Percentiles rank a stretch among this genome's conserved stretches.
Evolutionary conservation across 2,329 filamentous ascomycete genomes (phyloP).

Genomic region (Cryphonectria radicalis): DNA sequence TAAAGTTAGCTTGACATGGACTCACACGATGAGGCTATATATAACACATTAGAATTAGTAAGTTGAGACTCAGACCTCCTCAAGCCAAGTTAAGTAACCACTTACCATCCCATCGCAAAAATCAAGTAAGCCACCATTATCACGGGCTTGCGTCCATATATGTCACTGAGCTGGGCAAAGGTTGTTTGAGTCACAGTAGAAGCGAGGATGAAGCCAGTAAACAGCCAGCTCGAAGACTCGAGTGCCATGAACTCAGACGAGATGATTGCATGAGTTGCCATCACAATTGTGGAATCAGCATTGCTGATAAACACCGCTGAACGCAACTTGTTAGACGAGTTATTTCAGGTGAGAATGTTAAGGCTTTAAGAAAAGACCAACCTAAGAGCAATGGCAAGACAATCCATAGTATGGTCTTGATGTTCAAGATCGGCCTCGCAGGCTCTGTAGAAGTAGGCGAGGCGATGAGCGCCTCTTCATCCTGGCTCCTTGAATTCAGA

Average conservation of each 20-base stretch:
- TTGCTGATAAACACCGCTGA: conserved; percentile 67
- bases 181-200: conserved; percentile 57
- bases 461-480: conserved; percentile 25
- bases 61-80: neutral
- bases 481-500: neutral
- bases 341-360: no score
- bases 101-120: conserved; percentile 55
- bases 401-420: conserved; percentile 31
- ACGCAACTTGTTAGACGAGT: neutral
- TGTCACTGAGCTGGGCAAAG: conserved; percentile 61
- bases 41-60: neutral
- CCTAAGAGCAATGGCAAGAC: conserved; percentile 36
- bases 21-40: conserved; percentile 37
- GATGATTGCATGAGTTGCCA: conserved; percentile 68
- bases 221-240: conserved; percentile 61
- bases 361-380: neutral
- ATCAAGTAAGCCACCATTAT: conserved; percentile 54
- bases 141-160: conserved; percentile 58
- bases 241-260: conserved; percentile 64
- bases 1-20: neutral
- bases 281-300: conserved; percentile 65
- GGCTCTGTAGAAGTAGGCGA: neutral
- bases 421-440: neutral
- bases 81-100: conserved; percentile 8
- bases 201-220: conserved; percentile 56